These are phyloP conservation scores for Lumnitzera racemosa DNA, from an alignment of 345 rosid genomes.

Conservation along the genomic window DNA sequence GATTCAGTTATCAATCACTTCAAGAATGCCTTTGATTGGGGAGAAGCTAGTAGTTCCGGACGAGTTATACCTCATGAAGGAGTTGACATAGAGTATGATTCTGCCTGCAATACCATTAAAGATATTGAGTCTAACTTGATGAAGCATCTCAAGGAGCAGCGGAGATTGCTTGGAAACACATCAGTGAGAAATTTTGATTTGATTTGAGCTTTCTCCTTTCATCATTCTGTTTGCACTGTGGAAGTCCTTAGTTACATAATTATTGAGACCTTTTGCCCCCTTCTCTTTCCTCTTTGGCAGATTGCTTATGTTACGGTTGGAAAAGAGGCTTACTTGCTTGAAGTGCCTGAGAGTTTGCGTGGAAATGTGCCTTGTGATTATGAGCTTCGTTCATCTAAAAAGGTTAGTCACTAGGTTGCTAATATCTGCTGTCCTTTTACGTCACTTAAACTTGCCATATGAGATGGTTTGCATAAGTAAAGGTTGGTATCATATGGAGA, in stretches of 20 bases:
- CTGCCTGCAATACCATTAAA: slow-evolving; percentile 48
- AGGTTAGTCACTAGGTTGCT: slow-evolving; percentile 35
- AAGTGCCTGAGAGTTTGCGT: slow-evolving; percentile 75
- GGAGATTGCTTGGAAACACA: slow-evolving; percentile 65
- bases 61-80: slow-evolving; percentile 86
- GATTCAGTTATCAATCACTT: slow-evolving; percentile 57
- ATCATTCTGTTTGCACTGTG: no score
- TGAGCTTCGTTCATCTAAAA: slow-evolving; percentile 91
- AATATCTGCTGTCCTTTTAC: not conserved
- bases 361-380: slow-evolving; percentile 74
- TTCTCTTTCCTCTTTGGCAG: slow-evolving; percentile 31
- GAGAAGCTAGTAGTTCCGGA: slow-evolving; percentile 77
- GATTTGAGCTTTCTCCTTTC: slow-evolving; percentile 7
- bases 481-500: no score
- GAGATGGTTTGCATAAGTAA: no score
- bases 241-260: no score
- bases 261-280: not conserved
- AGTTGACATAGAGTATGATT: slow-evolving; percentile 72
- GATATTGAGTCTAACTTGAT: slow-evolving; percentile 56
- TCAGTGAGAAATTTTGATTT: slow-evolving; percentile 42
- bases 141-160: slow-evolving; percentile 83
- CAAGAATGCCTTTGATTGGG: slow-evolving; percentile 95
- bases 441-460: slow-evolving; percentile 1
- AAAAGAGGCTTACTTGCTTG: slow-evolving; percentile 77
- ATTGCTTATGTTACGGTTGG: slow-evolving; percentile 85